Evolutionary conservation across 2,329 filamentous ascomycete genomes (phyloP).

Genomic region (Beauveria caledonica): DNA sequence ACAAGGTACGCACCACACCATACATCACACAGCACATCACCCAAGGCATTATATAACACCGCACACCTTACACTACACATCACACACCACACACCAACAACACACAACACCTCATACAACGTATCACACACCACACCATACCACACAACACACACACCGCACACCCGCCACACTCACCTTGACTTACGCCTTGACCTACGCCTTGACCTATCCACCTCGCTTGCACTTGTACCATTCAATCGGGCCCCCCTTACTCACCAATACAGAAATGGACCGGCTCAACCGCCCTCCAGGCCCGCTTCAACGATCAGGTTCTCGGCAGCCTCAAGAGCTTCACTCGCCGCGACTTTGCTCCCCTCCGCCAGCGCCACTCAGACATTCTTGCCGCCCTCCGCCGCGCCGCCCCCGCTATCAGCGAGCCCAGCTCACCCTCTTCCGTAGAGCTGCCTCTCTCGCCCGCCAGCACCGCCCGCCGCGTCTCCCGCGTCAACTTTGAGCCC

Average conservation of each 20-base stretch:
- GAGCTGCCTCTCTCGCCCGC: slow-evolving; percentile 16
- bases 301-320: slow-evolving; percentile 57
- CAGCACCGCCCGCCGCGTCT: slow-evolving; percentile 14
- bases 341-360: slow-evolving; percentile 51
- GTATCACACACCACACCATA: no score
- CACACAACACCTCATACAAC: no score
- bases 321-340: slow-evolving; percentile 65
- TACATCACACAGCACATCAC: no score
- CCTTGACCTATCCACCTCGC: no score
- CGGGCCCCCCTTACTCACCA: neutral
- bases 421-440: slow-evolving; percentile 29
- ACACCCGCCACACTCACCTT: no score
- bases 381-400: slow-evolving; percentile 38
- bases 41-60: no score
- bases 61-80: no score
- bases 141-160: no score
- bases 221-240: neutral
- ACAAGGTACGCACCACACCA: slow-evolving; percentile 45
- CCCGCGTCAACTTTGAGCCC: slow-evolving; percentile 22
- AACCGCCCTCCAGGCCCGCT: slow-evolving; percentile 51
- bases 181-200: no score
- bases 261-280: slow-evolving; percentile 74
- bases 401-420: slow-evolving; percentile 31
- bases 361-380: slow-evolving; percentile 42
- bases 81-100: no score